A percentile compares a stretch with the other conserved stretches of the same genome.
These are phyloP conservation scores for Echinosophora koreensis DNA, from an alignment of 306 rosid species.

Conservation along the genomic window DNA sequence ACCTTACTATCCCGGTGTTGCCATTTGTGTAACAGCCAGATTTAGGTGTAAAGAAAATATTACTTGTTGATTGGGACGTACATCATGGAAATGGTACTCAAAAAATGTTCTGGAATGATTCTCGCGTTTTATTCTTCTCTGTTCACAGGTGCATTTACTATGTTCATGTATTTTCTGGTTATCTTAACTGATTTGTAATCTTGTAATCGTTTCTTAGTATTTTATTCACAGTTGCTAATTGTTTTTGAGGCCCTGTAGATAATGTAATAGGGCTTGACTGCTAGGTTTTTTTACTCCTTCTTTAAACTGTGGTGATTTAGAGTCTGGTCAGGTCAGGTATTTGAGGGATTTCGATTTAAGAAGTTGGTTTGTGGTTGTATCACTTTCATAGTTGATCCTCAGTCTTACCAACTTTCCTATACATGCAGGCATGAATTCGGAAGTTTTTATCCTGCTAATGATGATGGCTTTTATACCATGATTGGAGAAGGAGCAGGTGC, in stretches of 20 bases:
- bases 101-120: slow-evolving; percentile 86
- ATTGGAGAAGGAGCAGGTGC: slow-evolving; percentile 86
- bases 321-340: slow-evolving; percentile 4
- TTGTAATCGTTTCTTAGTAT: slow-evolving; percentile 17
- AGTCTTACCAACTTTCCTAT: slow-evolving; percentile 39
- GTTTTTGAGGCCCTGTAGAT: slow-evolving; percentile 8
- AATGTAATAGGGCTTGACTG: neutral
- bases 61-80: slow-evolving; percentile 98
- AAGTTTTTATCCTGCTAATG: slow-evolving; percentile 78
- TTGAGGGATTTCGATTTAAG: neutral
- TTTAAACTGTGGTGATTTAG: slow-evolving; percentile 20
- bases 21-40: slow-evolving; percentile 73
- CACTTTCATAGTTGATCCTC: slow-evolving; percentile 30
- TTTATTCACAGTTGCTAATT: slow-evolving; percentile 12
- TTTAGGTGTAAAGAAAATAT: slow-evolving; percentile 71
- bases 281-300: slow-evolving; percentile 16
- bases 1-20: slow-evolving; percentile 38
- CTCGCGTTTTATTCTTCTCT: slow-evolving; percentile 92
- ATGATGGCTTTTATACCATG: slow-evolving; percentile 80
- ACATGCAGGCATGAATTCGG: slow-evolving; percentile 89
- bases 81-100: slow-evolving; percentile 99
- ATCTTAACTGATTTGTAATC: slow-evolving; percentile 1
- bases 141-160: slow-evolving; percentile 78
- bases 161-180: slow-evolving; percentile 20
- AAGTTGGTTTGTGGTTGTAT: neutral